These are phyloP conservation scores for Protomyces lactucae-debilis DNA, from an alignment of 1,139 yeast species.

Conservation along the genomic window DNA sequence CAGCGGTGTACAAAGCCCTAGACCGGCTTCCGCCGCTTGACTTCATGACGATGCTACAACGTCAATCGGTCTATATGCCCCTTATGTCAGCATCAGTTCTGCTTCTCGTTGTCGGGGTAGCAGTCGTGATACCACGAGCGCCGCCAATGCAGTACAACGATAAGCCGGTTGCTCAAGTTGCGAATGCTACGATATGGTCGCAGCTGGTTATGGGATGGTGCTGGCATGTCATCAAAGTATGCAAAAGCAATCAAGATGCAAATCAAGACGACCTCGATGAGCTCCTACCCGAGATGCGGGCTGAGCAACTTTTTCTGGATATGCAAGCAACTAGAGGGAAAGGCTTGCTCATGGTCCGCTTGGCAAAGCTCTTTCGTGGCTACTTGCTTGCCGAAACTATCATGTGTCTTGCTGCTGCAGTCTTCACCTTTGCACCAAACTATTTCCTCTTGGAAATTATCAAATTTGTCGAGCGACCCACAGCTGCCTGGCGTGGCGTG, in stretches of 20 bases:
- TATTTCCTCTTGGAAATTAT: constrained; percentile 4
- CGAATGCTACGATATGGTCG: not conserved
- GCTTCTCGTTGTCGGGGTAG: too few relatives aligned
- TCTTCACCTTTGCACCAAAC: constrained; percentile 2
- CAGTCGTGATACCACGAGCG: constrained; percentile 1
- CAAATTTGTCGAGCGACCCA: not conserved
- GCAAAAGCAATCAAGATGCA: not conserved
- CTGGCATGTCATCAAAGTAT: not conserved
- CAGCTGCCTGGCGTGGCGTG: constrained; percentile 1
- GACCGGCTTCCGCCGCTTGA: too few relatives aligned
- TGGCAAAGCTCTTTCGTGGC: not conserved
- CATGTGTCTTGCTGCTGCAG: not conserved
- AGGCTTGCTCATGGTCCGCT: not conserved
- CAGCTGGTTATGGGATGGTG: not conserved
- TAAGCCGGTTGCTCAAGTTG: not conserved
- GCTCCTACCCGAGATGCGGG: not conserved
- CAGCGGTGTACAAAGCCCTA: too few relatives aligned
- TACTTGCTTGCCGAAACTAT: not conserved
- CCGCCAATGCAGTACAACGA: constrained; percentile 6
- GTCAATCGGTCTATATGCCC: too few relatives aligned
- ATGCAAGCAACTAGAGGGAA: not conserved
- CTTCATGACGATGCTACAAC: too few relatives aligned
- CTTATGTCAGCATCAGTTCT: too few relatives aligned
- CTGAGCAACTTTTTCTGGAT: not conserved
- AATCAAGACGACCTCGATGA: not conserved